Conservation (phyloP, 2,329 filamentous ascomycete genomes). For the Sporothrix brasiliensis region DNA sequence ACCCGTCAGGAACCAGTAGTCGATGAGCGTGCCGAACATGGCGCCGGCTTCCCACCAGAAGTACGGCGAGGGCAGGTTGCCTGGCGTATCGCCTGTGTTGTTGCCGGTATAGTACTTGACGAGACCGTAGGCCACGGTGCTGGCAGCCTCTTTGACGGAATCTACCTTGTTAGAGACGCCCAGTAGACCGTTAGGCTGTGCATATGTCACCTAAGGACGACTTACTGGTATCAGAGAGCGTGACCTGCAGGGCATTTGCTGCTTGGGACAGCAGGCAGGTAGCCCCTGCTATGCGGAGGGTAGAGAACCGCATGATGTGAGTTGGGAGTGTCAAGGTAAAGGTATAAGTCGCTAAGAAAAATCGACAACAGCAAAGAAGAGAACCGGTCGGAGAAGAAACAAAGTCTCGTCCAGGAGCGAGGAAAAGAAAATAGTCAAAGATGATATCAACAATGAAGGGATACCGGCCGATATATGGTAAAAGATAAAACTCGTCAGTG, state of each 20-base stretch:
- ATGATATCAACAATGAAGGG: conserved; percentile 20
- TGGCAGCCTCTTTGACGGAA: conserved; percentile 55
- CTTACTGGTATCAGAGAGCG: conserved; percentile 31
- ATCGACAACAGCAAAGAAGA: neutral
- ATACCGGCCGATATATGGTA: neutral
- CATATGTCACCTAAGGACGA: neutral
- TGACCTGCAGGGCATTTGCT: conserved; percentile 33
- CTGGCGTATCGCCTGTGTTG: conserved; percentile 60
- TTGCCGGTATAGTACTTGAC: conserved; percentile 59
- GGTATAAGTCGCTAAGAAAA: neutral
- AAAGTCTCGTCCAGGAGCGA: conserved; percentile 18
- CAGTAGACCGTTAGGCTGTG: neutral
- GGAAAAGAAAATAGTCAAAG: neutral
- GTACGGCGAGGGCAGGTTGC: conserved; percentile 62
- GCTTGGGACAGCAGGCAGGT: conserved; percentile 34
- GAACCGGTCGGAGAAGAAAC: conserved; percentile 28
- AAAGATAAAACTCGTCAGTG: neutral
- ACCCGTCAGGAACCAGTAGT: conserved; percentile 73
- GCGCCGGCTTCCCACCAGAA: conserved; percentile 78
- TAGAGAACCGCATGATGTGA: conserved; percentile 24
- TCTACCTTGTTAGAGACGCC: conserved; percentile 43
- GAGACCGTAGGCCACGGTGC: conserved; percentile 46
- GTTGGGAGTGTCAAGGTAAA: neutral
- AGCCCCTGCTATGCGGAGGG: conserved; percentile 26
- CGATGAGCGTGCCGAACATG: conserved; percentile 70